Base-by-base conservation (phyloP, 169 alveolate genomes). In the Toxoplasma gondii region DNA sequence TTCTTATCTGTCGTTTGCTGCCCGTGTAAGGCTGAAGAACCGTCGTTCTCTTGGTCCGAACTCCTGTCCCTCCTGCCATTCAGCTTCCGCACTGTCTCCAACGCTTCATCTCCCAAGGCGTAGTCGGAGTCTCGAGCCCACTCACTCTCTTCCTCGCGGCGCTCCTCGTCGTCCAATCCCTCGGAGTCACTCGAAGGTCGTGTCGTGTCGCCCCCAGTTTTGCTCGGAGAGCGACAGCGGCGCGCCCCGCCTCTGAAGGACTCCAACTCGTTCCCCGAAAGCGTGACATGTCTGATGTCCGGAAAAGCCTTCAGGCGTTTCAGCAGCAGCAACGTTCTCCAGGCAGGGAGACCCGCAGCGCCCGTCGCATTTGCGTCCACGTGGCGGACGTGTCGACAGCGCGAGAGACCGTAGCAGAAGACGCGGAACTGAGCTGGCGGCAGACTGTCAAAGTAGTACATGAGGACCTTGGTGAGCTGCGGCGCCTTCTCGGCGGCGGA, bases 321-420 rank as follows among this genome's bases (percentile, higher is more conserved):
- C 87, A 88, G 93, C 69, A 88, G 87, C 93, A 67, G 93, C 38
- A n/a, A 70, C 93, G 74, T 78, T n/a, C 70, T n/a, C 69, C 70
- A 41, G 31, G 91, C 67, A 9, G 70, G 39, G 22, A 86, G 78
- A 31, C 86, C 86, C 39, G 70, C 19, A 24, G 39, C 45, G 49
- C 88, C 93, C 9, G 67, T 69, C 74, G 93, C 88, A 64, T 88
- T 88, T 34, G 86, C 70, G 87, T 88, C 93, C 29, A 88, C 67
- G 87, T 88, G 93, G 17, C 74, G 58, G 16, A 88, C 24, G 84
- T 38, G 44, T 24, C 29, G 41, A 58, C 93, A 88, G 70, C 70
- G 41, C 84, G 64, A 54, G 31, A 88, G 84, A 0, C 45, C 87
- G 38, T 43, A 43, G 87, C 93, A 88, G 49, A 88, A 74, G 44